A percentile compares a stretch with the other conserved stretches of the same genome.
These are phyloP conservation scores for Deinandra increscens DNA, from an alignment of 129 eudicot genomes.

Conservation along the genomic window DNA sequence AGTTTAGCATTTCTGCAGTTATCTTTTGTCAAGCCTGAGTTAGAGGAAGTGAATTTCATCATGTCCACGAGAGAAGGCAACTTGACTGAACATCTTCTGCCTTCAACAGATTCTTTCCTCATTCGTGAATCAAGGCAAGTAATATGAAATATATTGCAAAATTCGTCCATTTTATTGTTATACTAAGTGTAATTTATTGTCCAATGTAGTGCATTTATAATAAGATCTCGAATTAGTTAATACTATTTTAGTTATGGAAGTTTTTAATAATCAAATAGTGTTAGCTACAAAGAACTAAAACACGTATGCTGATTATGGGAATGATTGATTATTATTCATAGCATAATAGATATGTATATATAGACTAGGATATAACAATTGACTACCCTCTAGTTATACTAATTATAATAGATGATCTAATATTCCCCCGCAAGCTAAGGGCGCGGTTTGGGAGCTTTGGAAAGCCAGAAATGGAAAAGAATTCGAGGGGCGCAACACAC, in stretches of 20 bases:
- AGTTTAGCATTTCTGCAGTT: slow-evolving; percentile 49
- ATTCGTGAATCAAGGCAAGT: slow-evolving; percentile 71
- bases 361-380: too few relatives aligned
- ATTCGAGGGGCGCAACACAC: too few relatives aligned
- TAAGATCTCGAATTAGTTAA: neutral
- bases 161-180: neutral
- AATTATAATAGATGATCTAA: too few relatives aligned
- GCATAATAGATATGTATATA: too few relatives aligned
- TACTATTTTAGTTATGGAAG: neutral
- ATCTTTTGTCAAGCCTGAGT: slow-evolving; percentile 70
- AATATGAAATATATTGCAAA: slow-evolving; percentile 20
- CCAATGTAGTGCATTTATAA: slow-evolving; percentile 1
- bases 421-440: too few relatives aligned
- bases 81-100: slow-evolving; percentile 90
- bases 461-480: too few relatives aligned
- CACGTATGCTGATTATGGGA: too few relatives aligned
- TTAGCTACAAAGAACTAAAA: too few relatives aligned
- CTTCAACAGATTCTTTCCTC: slow-evolving; percentile 63
- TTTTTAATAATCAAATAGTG: neutral
- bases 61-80: slow-evolving; percentile 82
- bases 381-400: too few relatives aligned
- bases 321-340: too few relatives aligned
- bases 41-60: slow-evolving; percentile 84
- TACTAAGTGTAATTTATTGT: neutral
- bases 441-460: too few relatives aligned